Conservation (phyloP, 129 eudicot species). For the Tagetes patula region DNA sequence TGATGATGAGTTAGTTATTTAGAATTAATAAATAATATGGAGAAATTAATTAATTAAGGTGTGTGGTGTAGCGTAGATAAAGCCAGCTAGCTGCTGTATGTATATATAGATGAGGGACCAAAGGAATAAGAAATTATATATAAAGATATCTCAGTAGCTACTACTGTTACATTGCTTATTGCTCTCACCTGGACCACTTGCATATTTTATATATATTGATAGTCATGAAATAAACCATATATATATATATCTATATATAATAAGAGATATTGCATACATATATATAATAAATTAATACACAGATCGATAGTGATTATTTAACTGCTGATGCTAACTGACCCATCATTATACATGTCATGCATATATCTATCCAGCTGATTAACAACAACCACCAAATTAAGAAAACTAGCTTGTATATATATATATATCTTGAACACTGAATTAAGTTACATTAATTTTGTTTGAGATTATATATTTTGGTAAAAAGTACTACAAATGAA, state of each 20-base stretch:
- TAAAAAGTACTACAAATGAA: not conserved
- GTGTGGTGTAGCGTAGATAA: conserved; percentile 27
- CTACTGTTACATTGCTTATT: conserved; percentile 35
- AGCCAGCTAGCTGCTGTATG: conserved; percentile 21
- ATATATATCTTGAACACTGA: not conserved
- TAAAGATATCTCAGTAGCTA: conserved; percentile 24
- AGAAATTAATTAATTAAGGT: too few relatives aligned
- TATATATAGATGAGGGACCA: conserved; percentile 44
- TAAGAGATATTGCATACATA: too few relatives aligned
- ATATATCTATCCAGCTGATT: not conserved
- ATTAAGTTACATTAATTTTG: not conserved
- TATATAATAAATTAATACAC: too few relatives aligned
- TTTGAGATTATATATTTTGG: not conserved
- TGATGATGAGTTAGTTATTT: too few relatives aligned
- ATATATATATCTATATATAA: not conserved
- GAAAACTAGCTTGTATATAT: not conserved
- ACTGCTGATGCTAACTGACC: not conserved
- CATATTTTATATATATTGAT: not conserved
- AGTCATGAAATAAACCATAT: not conserved
- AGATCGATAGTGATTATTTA: not conserved
- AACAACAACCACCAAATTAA: not conserved
- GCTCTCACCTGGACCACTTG: conserved; percentile 31
- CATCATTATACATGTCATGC: not conserved
- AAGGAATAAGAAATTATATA: conserved; percentile 34
- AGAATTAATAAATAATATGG: too few relatives aligned